Evolutionary conservation across 148 eudicot genomes (phyloP).

Genomic region (Spergularia marina): DNA sequence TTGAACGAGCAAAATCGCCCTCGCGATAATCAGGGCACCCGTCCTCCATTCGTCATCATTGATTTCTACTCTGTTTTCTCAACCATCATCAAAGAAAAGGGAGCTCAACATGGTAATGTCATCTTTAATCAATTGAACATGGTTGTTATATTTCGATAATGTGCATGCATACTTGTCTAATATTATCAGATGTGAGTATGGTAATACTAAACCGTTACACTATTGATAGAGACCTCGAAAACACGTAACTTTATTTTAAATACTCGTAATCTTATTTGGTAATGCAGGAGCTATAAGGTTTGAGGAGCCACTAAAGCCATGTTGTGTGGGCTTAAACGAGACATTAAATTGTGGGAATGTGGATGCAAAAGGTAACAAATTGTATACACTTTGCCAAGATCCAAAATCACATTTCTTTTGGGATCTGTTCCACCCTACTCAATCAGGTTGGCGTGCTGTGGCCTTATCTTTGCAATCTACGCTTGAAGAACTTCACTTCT

Average conservation of each 20-base stretch:
- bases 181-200: too few relatives aligned
- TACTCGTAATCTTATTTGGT: too few relatives aligned
- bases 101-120: constrained; percentile 37
- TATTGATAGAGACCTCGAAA: too few relatives aligned
- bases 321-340: constrained; percentile 53
- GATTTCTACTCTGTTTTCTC: constrained; percentile 28
- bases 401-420: constrained; percentile 61
- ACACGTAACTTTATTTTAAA: too few relatives aligned
- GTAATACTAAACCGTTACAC: too few relatives aligned
- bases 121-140: too few relatives aligned
- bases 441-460: constrained; percentile 79
- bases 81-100: constrained; percentile 36
- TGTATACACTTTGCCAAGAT: constrained; percentile 61
- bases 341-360: constrained; percentile 42
- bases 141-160: too few relatives aligned
- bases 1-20: constrained; percentile 9
- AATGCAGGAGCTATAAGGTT: constrained; percentile 47
- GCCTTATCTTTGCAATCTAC: constrained; percentile 35
- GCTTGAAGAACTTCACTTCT: constrained; percentile 33
- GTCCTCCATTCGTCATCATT: constrained; percentile 4
- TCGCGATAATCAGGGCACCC: not conserved
- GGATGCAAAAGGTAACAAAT: constrained; percentile 47
- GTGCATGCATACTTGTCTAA: too few relatives aligned
- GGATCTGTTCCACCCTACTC: constrained; percentile 77
- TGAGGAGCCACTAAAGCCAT: constrained; percentile 62